A percentile compares a stretch with the other conserved stretches of the same genome.
Evolutionary conservation across 805 yeast species (phyloP).

Genomic region (Hanseniaspora taiwanica): DNA sequence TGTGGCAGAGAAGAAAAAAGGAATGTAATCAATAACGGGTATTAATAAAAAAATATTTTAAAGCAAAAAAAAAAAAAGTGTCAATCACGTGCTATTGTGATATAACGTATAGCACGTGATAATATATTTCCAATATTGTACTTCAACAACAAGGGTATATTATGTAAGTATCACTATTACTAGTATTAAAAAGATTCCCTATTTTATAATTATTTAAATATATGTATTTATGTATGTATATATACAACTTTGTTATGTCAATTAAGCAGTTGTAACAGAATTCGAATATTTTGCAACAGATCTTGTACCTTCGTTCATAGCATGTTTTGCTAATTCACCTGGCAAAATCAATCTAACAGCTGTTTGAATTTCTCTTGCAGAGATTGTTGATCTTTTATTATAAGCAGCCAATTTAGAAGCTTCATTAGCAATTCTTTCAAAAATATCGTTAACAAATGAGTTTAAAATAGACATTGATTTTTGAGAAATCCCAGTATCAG

Average conservation of each 20-base stretch:
- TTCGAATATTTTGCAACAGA: conserved; percentile 87
- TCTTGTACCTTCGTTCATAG: conserved; percentile 97
- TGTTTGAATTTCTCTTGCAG: conserved; percentile 97
- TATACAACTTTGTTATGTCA: neutral
- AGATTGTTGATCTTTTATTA: conserved; percentile 95
- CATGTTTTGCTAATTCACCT: conserved; percentile 97
- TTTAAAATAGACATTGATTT: conserved; percentile 98
- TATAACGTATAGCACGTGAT: no score
- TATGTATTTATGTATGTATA: no score
- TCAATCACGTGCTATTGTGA: no score
- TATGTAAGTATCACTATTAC: no score
- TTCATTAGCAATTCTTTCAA: conserved; percentile 95
- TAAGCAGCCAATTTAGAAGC: conserved; percentile 97
- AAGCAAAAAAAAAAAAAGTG: no score
- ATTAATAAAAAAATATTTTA: no score
- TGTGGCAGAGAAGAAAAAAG: no score
- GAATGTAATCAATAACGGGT: no score
- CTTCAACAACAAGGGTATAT: no score
- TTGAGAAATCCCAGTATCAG: conserved; percentile 98
- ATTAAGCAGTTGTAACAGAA: neutral
- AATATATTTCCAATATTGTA: no score
- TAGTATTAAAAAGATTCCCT: no score
- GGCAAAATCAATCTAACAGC: conserved; percentile 97
- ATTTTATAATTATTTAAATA: no score
- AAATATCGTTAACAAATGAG: conserved; percentile 95